Evolutionary conservation across 2,329 filamentous ascomycete genomes (phyloP).

Genomic region (Pyrenochaeta sp.): DNA sequence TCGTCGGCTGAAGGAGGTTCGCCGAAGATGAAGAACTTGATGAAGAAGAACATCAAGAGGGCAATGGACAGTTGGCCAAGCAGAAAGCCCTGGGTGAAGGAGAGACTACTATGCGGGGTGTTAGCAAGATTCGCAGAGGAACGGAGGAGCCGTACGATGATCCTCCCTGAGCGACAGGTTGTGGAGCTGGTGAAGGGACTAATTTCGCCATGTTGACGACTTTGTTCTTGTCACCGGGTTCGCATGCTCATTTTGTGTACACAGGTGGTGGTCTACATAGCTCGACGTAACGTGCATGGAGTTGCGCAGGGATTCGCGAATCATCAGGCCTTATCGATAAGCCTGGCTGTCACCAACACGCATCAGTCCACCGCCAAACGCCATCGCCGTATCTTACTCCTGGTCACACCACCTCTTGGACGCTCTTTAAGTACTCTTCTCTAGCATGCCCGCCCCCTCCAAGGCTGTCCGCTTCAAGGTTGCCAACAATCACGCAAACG

Average conservation of each 20-base stretch:
- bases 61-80: constrained; percentile 93
- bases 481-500: constrained; percentile 22
- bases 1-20: constrained; percentile 86
- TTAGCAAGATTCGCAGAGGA: constrained; percentile 27
- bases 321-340: constrained; percentile 11
- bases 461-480: constrained; percentile 21
- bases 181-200: constrained; percentile 19
- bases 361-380: neutral
- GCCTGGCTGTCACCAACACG: neutral
- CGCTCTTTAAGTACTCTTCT: neutral
- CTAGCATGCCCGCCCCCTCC: constrained; percentile 21
- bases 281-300: constrained; percentile 12
- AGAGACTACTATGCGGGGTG: constrained; percentile 67
- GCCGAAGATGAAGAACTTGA: constrained; percentile 99
- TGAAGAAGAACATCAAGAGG: constrained; percentile 89
- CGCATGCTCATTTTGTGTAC: constrained; percentile 9
- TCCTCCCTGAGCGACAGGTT: constrained; percentile 22
- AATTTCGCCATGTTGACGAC: constrained; percentile 21
- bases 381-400: constrained; percentile 4
- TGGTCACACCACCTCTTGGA: constrained; percentile 4
- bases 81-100: constrained; percentile 92
- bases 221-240: constrained; percentile 10
- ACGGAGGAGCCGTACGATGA: constrained; percentile 21
- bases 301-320: constrained; percentile 12
- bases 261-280: neutral